These are phyloP conservation scores for Coemansia sp. DNA, from an alignment of 192 early-diverging fungal genomes.

Conservation along the genomic window DNA sequence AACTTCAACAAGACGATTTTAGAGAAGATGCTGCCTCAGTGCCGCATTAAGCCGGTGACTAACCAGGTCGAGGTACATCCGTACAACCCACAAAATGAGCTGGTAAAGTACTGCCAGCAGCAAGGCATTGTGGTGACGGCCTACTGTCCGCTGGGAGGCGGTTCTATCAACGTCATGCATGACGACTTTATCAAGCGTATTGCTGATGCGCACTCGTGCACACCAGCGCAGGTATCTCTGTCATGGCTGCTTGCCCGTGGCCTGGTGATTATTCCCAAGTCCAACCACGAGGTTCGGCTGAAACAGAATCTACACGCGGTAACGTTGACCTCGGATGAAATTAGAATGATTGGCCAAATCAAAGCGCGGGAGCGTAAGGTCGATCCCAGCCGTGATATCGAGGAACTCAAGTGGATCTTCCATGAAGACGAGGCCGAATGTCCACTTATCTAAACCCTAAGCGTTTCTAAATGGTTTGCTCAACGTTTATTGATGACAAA, in stretches of 20 bases:
- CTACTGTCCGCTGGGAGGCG: slow-evolving; percentile 78
- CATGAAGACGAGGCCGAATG: slow-evolving; percentile 40
- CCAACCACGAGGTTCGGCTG: slow-evolving; percentile 63
- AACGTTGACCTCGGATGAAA: slow-evolving; percentile 34
- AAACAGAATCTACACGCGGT: slow-evolving; percentile 47
- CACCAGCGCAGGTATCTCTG: slow-evolving; percentile 72
- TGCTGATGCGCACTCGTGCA: slow-evolving; percentile 63
- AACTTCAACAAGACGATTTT: slow-evolving; percentile 70
- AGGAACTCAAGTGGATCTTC: slow-evolving; percentile 49
- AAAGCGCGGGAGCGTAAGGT: slow-evolving; percentile 37
- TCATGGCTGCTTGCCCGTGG: slow-evolving; percentile 75
- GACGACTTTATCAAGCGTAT: slow-evolving; percentile 60
- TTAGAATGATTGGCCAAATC: slow-evolving; percentile 27
- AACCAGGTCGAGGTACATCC: slow-evolving; percentile 90
- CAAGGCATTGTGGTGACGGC: slow-evolving; percentile 75
- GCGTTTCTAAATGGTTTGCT: neutral
- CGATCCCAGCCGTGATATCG: slow-evolving; percentile 21
- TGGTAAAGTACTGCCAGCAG: slow-evolving; percentile 68
- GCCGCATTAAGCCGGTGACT: slow-evolving; percentile 73
- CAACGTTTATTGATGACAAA: slow-evolving; percentile 7
- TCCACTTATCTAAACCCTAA: slow-evolving; percentile 30
- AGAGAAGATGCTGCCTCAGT: slow-evolving; percentile 62
- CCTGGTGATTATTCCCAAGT: slow-evolving; percentile 78
- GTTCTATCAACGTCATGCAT: slow-evolving; percentile 33
- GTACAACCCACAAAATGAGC: slow-evolving; percentile 57